A percentile compares a stretch with the other conserved stretches of the same genome.
Conservation (phyloP, 306 rosid genomes). For the Rosa chinensis region DNA sequence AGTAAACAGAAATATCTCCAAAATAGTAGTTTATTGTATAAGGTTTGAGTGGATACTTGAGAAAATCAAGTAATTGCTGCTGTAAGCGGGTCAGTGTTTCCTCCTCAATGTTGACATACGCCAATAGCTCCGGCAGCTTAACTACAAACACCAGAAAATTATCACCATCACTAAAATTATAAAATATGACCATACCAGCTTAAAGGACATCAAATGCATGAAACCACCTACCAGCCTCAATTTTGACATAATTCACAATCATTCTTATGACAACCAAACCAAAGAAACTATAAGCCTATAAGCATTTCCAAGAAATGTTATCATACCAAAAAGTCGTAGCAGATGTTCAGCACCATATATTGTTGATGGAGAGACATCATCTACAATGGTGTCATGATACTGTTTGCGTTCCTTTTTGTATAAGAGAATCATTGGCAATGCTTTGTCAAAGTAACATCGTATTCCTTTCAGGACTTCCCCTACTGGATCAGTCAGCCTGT, state of each 20-base stretch:
- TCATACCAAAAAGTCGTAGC: slow-evolving; percentile 90
- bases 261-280: background rate
- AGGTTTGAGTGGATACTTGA: slow-evolving; percentile 46
- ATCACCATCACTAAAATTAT: background rate
- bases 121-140: slow-evolving; percentile 90
- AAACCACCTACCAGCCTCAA: background rate
- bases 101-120: slow-evolving; percentile 87
- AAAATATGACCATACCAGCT: background rate
- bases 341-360: slow-evolving; percentile 96
- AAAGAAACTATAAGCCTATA: slow-evolving; percentile 16
- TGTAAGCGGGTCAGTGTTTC: slow-evolving; percentile 74
- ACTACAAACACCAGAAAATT: slow-evolving; percentile 65
- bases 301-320: slow-evolving; percentile 14
- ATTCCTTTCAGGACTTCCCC: slow-evolving; percentile 89
- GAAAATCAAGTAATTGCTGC: slow-evolving; percentile 70
- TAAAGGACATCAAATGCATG: background rate
- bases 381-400: slow-evolving; percentile 53
- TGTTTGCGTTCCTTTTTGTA: slow-evolving; percentile 92
- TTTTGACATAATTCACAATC: background rate
- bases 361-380: slow-evolving; percentile 72
- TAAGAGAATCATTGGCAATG: slow-evolving; percentile 85
- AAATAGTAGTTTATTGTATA: background rate
- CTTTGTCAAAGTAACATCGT: slow-evolving; percentile 88
- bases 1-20: background rate
- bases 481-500: slow-evolving; percentile 67